These are phyloP conservation scores for Penicillium sp. DNA, from an alignment of 2,329 filamentous ascomycete genomes.

Conservation along the genomic window DNA sequence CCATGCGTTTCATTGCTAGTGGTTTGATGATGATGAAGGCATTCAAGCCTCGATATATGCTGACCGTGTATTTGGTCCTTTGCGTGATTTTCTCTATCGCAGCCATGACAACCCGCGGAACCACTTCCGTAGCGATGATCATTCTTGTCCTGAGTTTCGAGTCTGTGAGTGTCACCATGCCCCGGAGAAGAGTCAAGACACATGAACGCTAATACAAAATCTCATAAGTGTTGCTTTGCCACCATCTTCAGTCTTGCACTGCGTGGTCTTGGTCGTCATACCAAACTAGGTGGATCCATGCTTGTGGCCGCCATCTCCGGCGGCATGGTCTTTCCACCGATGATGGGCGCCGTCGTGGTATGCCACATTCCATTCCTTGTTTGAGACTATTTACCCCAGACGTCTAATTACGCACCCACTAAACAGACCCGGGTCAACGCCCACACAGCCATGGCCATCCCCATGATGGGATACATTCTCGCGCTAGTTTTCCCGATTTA, in stretches of 20 bases:
- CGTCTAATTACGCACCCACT: neutral
- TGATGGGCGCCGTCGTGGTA: constrained; percentile 63
- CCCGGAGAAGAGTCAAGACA: neutral
- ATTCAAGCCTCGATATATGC: constrained; percentile 56
- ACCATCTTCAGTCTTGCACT: constrained; percentile 70
- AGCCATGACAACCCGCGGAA: constrained; percentile 52
- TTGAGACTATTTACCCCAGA: neutral
- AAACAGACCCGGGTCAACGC: constrained; percentile 20
- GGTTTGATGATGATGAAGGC: constrained; percentile 51
- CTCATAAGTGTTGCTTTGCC: constrained; percentile 58
- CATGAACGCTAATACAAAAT: neutral
- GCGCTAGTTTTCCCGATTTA: constrained; percentile 27
- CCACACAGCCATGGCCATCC: constrained; percentile 26
- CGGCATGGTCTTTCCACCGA: constrained; percentile 66
- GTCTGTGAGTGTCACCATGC: constrained; percentile 9
- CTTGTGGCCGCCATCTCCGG: constrained; percentile 67
- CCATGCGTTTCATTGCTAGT: constrained; percentile 59
- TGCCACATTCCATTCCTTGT: neutral
- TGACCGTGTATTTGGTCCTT: constrained; percentile 52
- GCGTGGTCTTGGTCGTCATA: constrained; percentile 60
- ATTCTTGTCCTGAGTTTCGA: constrained; percentile 32
- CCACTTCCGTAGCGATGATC: constrained; percentile 56
- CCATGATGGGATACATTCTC: constrained; percentile 26
- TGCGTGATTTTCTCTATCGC: constrained; percentile 57
- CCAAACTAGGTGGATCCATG: constrained; percentile 67